These are phyloP conservation scores for Ceratocystis cacaofunesta DNA, from an alignment of 2,329 filamentous ascomycete genomes.

Conservation along the genomic window DNA sequence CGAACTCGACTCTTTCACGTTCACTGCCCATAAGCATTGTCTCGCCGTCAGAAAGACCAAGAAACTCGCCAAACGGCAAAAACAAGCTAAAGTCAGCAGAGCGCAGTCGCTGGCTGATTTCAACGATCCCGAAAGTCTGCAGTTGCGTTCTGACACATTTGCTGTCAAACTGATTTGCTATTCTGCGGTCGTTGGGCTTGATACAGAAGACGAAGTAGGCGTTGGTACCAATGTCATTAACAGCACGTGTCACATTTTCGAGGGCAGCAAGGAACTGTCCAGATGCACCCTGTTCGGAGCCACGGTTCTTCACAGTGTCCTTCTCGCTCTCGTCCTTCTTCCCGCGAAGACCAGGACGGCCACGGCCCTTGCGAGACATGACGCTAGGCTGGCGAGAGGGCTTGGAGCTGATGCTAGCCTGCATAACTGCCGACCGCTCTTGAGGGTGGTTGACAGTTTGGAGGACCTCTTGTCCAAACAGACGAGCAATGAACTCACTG, in stretches of 20 bases:
- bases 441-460: slow-evolving; percentile 88
- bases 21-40: slow-evolving; percentile 81
- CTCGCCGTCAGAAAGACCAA: slow-evolving; percentile 74
- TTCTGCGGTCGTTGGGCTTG: slow-evolving; percentile 91
- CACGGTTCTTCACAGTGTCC: slow-evolving; percentile 30
- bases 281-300: slow-evolving; percentile 69
- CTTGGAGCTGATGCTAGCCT: slow-evolving; percentile 91
- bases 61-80: slow-evolving; percentile 86
- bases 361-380: slow-evolving; percentile 52
- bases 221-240: slow-evolving; percentile 72
- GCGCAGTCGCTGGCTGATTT: slow-evolving; percentile 84
- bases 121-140: slow-evolving; percentile 88
- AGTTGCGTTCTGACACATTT: slow-evolving; percentile 93
- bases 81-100: slow-evolving; percentile 94
- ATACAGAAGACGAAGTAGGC: slow-evolving; percentile 93
- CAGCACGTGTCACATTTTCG: slow-evolving; percentile 77
- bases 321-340: slow-evolving; percentile 31
- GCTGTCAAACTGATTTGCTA: slow-evolving; percentile 97
- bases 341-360: slow-evolving; percentile 25
- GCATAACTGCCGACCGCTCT: slow-evolving; percentile 80
- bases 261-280: slow-evolving; percentile 82
- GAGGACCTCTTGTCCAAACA: slow-evolving; percentile 92
- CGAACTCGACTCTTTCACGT: slow-evolving; percentile 74
- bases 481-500: slow-evolving; percentile 72
- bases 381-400: slow-evolving; percentile 86